A percentile compares a stretch with the other conserved stretches of the same genome.
Evolutionary conservation across 192 early-diverging fungal species (phyloP).

Genomic region (Mortierella hygrophila): DNA sequence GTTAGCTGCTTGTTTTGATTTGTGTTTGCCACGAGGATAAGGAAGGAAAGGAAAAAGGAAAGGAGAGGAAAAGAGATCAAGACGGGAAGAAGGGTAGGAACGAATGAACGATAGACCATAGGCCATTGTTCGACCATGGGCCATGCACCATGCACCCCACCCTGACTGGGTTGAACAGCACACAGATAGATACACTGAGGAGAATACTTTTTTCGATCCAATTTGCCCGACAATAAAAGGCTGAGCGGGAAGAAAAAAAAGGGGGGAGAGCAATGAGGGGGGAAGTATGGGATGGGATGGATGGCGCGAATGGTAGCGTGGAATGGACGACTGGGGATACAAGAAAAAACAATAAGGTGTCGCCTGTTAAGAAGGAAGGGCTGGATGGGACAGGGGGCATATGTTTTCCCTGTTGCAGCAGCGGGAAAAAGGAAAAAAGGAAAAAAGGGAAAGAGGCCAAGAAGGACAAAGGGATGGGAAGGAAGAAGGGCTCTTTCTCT

Average conservation of each 20-base stretch:
- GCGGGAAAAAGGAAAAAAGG: not conserved
- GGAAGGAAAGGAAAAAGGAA: not conserved
- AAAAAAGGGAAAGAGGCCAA: not conserved
- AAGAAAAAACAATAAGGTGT: not conserved
- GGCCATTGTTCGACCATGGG: conserved; percentile 1
- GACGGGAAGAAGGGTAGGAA: not conserved
- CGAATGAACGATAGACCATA: conserved; percentile 3
- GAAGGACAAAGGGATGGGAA: too few relatives aligned
- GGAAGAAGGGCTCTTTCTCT: not conserved
- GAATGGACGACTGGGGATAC: conserved; percentile 10
- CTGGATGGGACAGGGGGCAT: not conserved
- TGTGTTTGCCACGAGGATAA: not conserved
- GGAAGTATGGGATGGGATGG: not conserved
- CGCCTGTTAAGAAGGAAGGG: not conserved
- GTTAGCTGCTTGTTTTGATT: not conserved
- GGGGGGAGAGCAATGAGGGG: not conserved
- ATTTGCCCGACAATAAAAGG: conserved; percentile 5
- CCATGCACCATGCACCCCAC: conserved; percentile 10
- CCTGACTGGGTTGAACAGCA: not conserved
- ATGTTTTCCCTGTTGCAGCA: not conserved
- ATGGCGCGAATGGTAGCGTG: conserved; percentile 2
- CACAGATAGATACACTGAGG: not conserved
- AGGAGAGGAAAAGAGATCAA: not conserved
- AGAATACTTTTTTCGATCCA: not conserved
- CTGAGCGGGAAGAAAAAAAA: conserved; percentile 1